Base-by-base conservation (phyloP, 139 green algal species). In the Astrephomene gubernaculifera region DNA sequence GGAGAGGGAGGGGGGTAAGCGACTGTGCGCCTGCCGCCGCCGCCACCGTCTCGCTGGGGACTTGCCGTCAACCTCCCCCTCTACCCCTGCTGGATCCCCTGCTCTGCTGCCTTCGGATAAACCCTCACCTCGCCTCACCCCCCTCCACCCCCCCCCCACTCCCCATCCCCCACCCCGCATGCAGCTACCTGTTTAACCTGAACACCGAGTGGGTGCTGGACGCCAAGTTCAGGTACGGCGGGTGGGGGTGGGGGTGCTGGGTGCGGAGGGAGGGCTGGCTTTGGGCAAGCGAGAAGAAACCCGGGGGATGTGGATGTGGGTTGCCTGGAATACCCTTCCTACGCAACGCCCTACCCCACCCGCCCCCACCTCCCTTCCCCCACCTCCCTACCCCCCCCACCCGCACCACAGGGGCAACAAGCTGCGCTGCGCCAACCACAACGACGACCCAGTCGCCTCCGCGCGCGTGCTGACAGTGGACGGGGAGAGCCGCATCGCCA, bases 111-210 rank as follows among this genome's bases (percentile, higher is more conserved):
- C 49, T 57, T 57, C 12, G 12, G 49, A 17, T 57, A 12, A 57
- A 57, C 49, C 49, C 7, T 14, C 29, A 79, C 21, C 29, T 29
- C 41, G 31, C n/a, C 52, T 5, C 38, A 33, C 31, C 76, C 38
- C 21, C 73, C 73, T 64, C 8, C 9, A 14, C n/a, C 68, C 27
- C 3, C 68, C 5, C 71, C 33, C 72, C 2, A 9, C 31, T 41
- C 45, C 45, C 3, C 43, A 17, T 60, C 38, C 10, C 25, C 35
- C 68, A 27, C 68, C 68, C 68, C 0, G 24, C 31, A n/a, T 3
- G 60, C 76, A 83, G 76, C n/a, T 99, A 98, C 92, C 93, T 99
- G 31, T 99, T 99, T 90, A 92, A 97, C 89, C 90, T 98, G 45
- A 98, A 98, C 89, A 78, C 89, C 60, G 64, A 96, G 70, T 97